A percentile compares a stretch with the other conserved stretches of the same genome.
phyloP scores from a whole-genome alignment of 305 asterid genomes.

The Euphrasia arctica region DNA sequence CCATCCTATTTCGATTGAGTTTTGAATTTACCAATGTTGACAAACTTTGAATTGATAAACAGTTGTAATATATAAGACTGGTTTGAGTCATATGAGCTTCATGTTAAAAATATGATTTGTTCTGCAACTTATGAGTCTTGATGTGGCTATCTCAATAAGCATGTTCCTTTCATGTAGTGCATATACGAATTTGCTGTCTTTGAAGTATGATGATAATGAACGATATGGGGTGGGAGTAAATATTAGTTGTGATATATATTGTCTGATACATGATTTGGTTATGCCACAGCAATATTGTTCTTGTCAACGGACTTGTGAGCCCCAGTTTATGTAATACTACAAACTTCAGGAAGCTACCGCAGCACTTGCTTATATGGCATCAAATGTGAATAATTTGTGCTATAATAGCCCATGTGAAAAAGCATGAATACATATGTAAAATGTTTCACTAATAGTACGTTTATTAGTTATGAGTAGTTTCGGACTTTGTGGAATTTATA shows the following conservation, averaged over 20 bases:
- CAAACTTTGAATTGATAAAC: not conserved
- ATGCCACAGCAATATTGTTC: conserved; percentile 10
- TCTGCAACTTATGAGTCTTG: not conserved
- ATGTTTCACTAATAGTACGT: not conserved
- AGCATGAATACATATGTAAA: not conserved
- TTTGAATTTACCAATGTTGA: not conserved
- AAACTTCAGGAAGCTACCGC: not conserved
- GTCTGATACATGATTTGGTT: not conserved
- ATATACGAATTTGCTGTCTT: not conserved
- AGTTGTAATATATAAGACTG: not conserved
- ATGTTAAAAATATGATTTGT: too few species aligned
- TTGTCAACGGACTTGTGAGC: not conserved
- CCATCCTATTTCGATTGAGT: not conserved
- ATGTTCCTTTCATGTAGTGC: not conserved
- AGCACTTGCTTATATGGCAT: conserved; percentile 2
- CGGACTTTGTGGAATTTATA: not conserved
- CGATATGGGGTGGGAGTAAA: not conserved
- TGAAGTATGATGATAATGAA: not conserved
- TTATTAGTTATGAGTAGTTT: not conserved
- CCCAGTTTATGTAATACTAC: not conserved
- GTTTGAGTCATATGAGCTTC: conserved; percentile 13
- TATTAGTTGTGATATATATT: not conserved
- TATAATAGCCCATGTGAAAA: not conserved
- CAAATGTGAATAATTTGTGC: conserved; percentile 4
- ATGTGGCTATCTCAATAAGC: not conserved